A percentile compares a stretch with the other conserved stretches of the same genome.
Evolutionary conservation across 495 filamentous ascomycete genomes (phyloP).

Genomic region (Podospora australis): DNA sequence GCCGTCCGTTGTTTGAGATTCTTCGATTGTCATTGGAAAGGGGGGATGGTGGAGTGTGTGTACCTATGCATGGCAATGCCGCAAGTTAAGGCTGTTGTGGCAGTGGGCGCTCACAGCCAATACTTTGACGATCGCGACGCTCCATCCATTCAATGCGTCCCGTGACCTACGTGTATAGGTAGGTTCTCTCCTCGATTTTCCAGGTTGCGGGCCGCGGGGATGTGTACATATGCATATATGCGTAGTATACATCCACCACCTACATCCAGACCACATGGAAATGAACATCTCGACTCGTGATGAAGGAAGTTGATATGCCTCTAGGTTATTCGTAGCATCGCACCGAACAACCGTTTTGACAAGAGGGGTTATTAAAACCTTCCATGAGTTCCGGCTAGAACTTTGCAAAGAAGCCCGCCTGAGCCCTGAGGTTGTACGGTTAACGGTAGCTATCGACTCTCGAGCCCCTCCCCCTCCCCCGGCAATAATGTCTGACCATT

Average conservation of each 20-base stretch:
- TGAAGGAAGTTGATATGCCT: no score
- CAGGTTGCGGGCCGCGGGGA: no score
- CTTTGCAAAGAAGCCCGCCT: no score
- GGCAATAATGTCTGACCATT: constrained; percentile 13
- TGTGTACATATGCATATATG: no score
- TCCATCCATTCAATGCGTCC: constrained; percentile 12
- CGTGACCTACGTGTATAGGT: constrained; percentile 8
- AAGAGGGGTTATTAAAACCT: no score
- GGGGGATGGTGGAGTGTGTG: constrained; percentile 1
- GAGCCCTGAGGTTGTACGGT: no score
- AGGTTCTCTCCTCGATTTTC: neutral
- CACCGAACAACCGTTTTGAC: no score
- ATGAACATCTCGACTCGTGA: no score
- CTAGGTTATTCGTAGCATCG: no score
- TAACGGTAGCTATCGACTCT: constrained; percentile 1
- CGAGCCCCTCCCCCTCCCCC: constrained; percentile 14
- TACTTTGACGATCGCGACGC: constrained; percentile 8
- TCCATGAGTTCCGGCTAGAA: constrained; percentile 1
- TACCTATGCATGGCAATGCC: constrained; percentile 15
- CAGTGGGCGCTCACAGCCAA: constrained; percentile 12
- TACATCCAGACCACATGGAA: no score
- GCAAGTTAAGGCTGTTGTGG: constrained; percentile 17
- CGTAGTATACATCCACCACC: no score
- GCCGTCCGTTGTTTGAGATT: neutral
- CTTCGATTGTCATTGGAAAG: no score